Conservation (phyloP, 257 asterid genomes). For the Datura wrightii region DNA sequence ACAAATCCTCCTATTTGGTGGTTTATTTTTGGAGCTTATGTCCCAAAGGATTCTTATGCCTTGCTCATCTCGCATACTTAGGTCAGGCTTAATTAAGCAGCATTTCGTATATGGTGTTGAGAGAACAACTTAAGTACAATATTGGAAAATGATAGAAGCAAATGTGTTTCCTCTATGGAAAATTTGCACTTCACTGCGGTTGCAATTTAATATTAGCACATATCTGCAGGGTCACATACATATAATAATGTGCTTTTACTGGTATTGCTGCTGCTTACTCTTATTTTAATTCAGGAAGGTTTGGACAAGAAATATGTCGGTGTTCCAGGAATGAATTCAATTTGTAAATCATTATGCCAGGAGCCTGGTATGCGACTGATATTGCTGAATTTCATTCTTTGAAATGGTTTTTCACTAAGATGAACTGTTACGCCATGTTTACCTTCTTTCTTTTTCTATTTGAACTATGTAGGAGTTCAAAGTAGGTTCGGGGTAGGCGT, state of each 20-base stretch:
- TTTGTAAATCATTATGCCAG: slow-evolving; percentile 72
- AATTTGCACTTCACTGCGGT: neutral
- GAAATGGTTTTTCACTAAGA: neutral
- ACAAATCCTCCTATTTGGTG: neutral
- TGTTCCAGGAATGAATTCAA: slow-evolving; percentile 89
- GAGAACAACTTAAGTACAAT: neutral
- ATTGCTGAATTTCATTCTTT: slow-evolving; percentile 15
- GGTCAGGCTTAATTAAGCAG: neutral
- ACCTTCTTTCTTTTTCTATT: slow-evolving; percentile 1
- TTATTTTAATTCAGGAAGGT: slow-evolving; percentile 60
- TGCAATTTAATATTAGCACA: neutral
- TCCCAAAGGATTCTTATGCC: neutral
- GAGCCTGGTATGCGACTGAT: slow-evolving; percentile 67
- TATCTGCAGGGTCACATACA: neutral
- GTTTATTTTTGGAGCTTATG: neutral
- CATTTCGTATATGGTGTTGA: neutral
- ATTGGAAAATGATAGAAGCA: neutral
- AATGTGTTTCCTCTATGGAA: slow-evolving; percentile 5
- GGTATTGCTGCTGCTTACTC: slow-evolving; percentile 33
- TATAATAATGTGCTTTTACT: neutral
- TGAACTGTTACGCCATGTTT: neutral
- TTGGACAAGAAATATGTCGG: slow-evolving; percentile 73
- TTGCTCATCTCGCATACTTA: neutral
- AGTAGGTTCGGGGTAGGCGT: slow-evolving; percentile 72
- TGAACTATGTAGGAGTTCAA: slow-evolving; percentile 60